Conservation (phyloP, 495 filamentous ascomycete genomes). For the Filosporella fistucella region DNA sequence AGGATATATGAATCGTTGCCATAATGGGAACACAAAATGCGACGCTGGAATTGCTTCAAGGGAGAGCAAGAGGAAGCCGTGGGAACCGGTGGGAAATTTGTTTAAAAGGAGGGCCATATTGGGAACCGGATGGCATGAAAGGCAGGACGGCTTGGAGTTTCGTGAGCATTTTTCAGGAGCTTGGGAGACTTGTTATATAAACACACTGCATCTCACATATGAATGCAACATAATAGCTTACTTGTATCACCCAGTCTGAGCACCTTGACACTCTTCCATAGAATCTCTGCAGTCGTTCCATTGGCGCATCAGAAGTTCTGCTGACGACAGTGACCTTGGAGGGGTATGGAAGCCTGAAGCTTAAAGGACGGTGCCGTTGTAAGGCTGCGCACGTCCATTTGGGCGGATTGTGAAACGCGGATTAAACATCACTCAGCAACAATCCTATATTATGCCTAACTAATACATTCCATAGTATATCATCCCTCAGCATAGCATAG, state of each 20-base stretch:
- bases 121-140: neutral
- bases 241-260: neutral
- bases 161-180: conserved; percentile 7
- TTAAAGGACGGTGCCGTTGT: neutral
- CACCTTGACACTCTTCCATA: neutral
- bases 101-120: no score
- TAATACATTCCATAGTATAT: no score
- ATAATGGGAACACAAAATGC: no score
- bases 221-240: neutral
- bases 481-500: no score
- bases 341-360: neutral
- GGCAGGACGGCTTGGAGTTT: conserved; percentile 3
- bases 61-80: no score
- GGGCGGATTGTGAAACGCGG: neutral
- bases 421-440: no score
- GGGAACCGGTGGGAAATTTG: no score
- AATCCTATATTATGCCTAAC: no score
- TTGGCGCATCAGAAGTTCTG: neutral
- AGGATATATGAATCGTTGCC: no score
- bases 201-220: neutral
- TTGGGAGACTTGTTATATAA: neutral
- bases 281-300: no score
- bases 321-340: neutral
- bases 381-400: neutral
- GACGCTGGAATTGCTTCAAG: no score